Evolutionary conservation across 2,329 filamentous ascomycete genomes (phyloP).

Genomic region (Daldinia eschscholtzii): DNA sequence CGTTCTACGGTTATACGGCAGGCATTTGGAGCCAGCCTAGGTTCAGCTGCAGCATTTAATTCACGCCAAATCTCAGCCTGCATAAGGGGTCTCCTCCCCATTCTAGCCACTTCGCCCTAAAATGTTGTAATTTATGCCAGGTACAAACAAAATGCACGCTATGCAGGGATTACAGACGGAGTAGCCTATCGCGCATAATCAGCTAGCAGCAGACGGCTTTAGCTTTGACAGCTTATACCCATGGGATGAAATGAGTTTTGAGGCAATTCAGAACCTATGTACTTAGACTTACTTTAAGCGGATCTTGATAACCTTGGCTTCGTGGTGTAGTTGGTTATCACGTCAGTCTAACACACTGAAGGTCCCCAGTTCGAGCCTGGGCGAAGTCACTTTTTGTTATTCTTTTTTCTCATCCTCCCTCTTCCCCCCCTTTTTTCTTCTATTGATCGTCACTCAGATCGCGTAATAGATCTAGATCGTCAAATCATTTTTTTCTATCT

Average conservation of each 20-base stretch:
- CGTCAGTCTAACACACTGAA: constrained; percentile 62
- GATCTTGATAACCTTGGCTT: constrained; percentile 9
- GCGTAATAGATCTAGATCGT: too few species aligned
- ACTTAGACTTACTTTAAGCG: not conserved
- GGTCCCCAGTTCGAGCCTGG: constrained; percentile 55
- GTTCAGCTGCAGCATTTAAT: constrained; percentile 18
- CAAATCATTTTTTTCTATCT: too few species aligned
- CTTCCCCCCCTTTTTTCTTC: too few species aligned
- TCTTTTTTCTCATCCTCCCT: not conserved
- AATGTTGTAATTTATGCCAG: constrained; percentile 37
- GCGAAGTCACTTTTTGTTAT: constrained; percentile 25
- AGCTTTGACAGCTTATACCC: not conserved
- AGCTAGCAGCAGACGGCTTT: constrained; percentile 6
- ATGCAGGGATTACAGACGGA: constrained; percentile 17
- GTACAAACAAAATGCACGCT: constrained; percentile 33
- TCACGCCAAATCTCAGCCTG: constrained; percentile 22
- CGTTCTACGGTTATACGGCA: constrained; percentile 32
- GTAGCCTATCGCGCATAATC: constrained; percentile 16
- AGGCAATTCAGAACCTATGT: not conserved
- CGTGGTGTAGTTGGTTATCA: constrained; percentile 62
- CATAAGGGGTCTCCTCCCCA: constrained; percentile 30
- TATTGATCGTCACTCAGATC: too few species aligned
- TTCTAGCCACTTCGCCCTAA: constrained; percentile 23
- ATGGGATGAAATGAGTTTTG: not conserved
- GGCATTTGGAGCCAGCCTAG: constrained; percentile 3